Base-by-base conservation (phyloP, 139 green algal species). In the Closterium sp. region DNA sequence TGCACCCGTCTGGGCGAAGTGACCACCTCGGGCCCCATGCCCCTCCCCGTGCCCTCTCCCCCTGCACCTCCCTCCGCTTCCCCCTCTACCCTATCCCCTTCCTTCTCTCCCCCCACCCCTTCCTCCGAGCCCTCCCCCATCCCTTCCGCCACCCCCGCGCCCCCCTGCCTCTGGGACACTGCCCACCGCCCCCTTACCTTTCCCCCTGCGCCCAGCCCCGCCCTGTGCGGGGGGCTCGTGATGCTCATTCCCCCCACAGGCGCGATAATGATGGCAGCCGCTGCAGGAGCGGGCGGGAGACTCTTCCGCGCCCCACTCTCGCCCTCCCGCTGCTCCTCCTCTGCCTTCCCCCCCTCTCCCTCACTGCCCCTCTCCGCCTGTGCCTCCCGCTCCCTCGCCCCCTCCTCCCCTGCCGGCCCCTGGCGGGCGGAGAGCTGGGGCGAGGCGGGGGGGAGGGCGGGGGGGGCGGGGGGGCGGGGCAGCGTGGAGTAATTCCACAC, bases 401-500 rank as follows among this genome's bases (percentile, higher is more conserved):
- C 62, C 62, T 27, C 62, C 62, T 79, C 62, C 62, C 62, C 62
- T 79, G 62, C 17, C 1, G 17, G 62, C 62, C 62, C 62, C 19
- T 79, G 62, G 17, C 62, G 17, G 62, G 62, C 62, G 19, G 62
- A 79, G 62, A 79, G 62, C 19, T 79, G 62, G 17, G 62, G 62
- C 62, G 62, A 79, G 62, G 62, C 62, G 62, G 62, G 62, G 17
- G 62, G 62, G 62, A 79, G 62, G 62, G 62, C 62, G 62, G 27
- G 62, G 62, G 62, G 62, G 62, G 62, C 62, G 62, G 62, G 62
- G 62, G 62, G 62, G 62, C 62, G 62, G 17, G 62, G 62, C 62
- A 79, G 62, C 62, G 62, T 79, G 62, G 62, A 79, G 62, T 79
- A 87, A 27, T 31, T 91, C 92, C 92, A 94, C 17, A 94, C 38